phyloP scores from a whole-genome alignment of 768 basidiomycete genomes.

The Tephrocybe sp. region DNA sequence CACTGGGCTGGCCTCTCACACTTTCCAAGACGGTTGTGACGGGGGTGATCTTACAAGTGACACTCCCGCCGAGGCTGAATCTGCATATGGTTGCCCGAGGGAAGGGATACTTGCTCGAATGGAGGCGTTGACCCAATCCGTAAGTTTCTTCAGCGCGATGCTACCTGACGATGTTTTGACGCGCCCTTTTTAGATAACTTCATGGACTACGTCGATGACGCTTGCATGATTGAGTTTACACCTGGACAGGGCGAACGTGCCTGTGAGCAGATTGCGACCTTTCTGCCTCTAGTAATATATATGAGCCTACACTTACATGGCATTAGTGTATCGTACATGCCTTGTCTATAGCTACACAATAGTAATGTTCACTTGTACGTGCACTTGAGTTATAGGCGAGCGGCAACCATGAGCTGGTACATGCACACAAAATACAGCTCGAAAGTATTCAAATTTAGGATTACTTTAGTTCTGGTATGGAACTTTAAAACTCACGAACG shows the following conservation, averaged over 20 bases:
- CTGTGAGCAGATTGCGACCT: slow-evolving; percentile 38
- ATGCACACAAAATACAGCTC: too few species aligned
- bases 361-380: too few species aligned
- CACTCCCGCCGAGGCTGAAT: slow-evolving; percentile 24
- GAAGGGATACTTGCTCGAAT: slow-evolving; percentile 34
- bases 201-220: slow-evolving; percentile 53
- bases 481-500: too few species aligned
- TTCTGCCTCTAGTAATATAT: slow-evolving; percentile 27
- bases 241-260: slow-evolving; percentile 41
- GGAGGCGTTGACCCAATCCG: slow-evolving; percentile 45
- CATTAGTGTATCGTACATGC: too few species aligned
- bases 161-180: background rate
- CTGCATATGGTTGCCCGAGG: slow-evolving; percentile 41
- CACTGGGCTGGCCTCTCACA: slow-evolving; percentile 61
- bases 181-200: slow-evolving; percentile 35
- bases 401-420: too few species aligned
- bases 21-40: slow-evolving; percentile 54
- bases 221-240: slow-evolving; percentile 51
- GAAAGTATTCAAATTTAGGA: too few species aligned
- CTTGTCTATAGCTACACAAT: too few species aligned
- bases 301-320: too few species aligned
- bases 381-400: too few species aligned
- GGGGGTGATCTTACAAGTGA: slow-evolving; percentile 38
- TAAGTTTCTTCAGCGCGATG: slow-evolving; percentile 18
- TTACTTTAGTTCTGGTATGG: too few species aligned